Evolutionary conservation across 1,284 basidiomycete genomes (phyloP), one percentile per base, ranked within the genome.

Genomic region (Vanrija sp.): DNA sequence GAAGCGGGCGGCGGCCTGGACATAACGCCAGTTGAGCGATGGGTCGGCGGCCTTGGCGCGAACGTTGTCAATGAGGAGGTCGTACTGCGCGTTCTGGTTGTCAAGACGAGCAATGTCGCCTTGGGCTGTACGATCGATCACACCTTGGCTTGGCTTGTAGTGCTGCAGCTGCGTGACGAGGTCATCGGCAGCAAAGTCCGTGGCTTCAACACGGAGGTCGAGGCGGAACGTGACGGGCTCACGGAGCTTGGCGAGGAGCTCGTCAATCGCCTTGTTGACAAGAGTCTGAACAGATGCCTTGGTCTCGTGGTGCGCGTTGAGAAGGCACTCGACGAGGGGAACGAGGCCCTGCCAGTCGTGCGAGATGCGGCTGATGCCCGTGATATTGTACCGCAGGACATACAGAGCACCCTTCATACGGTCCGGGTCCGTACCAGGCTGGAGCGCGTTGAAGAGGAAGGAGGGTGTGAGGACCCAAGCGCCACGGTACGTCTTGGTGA

Each of bases 401-500:
- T 96, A 94, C 19, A 98, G 79, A 7, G 94, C 94, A 15, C 91
- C 91, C 78, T 98, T 98, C 86, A 96, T 96, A 49, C 88, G 83
- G 76, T 98, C 95, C 21, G 93, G 90, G 66, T 92, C 89, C 57
- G 82, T 86, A 6, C 88, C 90, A 66, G 86, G 87, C 52, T 79
- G 80, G 45, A 95, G 78, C 0, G 89, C 85, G 43, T 86, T 82
- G 66, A 95, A 86, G 38, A 94, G 78, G 23, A 80, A 80, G 1
- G 89, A 86, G 51, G 91, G 80, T 50, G 83, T 83, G 60, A 87
- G 83, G 57, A 85, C 81, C 57, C 88, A 88, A 2, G 90, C 88
- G 43, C 92, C 87, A 54, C 91, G 82, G 66, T 88, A 97, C 66
- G 87, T 86, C 83, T 89, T 69, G 40, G 66, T 52, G 48, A 73